phyloP scores from a whole-genome alignment of 148 eudicot species.

The Vaccinium darrowii region DNA sequence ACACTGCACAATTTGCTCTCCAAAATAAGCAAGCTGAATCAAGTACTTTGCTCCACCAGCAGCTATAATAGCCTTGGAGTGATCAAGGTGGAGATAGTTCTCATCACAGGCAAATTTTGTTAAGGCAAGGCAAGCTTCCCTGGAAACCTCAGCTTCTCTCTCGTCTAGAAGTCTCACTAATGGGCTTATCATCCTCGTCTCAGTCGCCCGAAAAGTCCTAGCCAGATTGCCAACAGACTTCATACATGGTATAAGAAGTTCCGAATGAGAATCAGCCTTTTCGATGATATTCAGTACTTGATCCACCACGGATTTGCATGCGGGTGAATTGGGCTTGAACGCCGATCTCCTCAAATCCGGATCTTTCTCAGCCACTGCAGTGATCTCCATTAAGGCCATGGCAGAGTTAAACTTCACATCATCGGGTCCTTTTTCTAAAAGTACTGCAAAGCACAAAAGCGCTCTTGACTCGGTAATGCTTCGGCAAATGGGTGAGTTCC shows the following conservation, averaged over 20 bases:
- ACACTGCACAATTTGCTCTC: conserved; percentile 66
- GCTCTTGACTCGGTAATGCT: conserved; percentile 89
- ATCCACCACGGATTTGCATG: conserved; percentile 88
- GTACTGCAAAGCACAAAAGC: conserved; percentile 73
- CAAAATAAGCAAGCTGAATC: conserved; percentile 85
- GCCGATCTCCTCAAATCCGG: conserved; percentile 80
- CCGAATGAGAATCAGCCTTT: conserved; percentile 50
- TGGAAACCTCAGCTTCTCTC: conserved; percentile 60
- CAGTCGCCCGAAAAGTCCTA: conserved; percentile 83
- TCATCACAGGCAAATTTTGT: conserved; percentile 67
- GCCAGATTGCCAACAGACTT: conserved; percentile 80
- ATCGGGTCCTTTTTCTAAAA: conserved; percentile 69
- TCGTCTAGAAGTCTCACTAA: conserved; percentile 74
- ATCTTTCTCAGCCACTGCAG: conserved; percentile 85
- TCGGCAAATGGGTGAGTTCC: conserved; percentile 67
- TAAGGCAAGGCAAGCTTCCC: conserved; percentile 67
- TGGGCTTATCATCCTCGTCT: conserved; percentile 80
- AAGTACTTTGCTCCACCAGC: conserved; percentile 83
- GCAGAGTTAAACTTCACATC: conserved; percentile 78
- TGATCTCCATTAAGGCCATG: conserved; percentile 93
- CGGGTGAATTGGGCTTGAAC: conserved; percentile 87
- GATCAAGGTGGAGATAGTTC: conserved; percentile 79
- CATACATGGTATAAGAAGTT: conserved; percentile 70
- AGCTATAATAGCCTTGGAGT: conserved; percentile 69
- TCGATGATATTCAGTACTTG: conserved; percentile 61